Percentiles rank a stretch among this genome's conserved stretches.
Conservation (phyloP, 2,329 filamentous ascomycete species). For the Talaromyces rugulosus region DNA sequence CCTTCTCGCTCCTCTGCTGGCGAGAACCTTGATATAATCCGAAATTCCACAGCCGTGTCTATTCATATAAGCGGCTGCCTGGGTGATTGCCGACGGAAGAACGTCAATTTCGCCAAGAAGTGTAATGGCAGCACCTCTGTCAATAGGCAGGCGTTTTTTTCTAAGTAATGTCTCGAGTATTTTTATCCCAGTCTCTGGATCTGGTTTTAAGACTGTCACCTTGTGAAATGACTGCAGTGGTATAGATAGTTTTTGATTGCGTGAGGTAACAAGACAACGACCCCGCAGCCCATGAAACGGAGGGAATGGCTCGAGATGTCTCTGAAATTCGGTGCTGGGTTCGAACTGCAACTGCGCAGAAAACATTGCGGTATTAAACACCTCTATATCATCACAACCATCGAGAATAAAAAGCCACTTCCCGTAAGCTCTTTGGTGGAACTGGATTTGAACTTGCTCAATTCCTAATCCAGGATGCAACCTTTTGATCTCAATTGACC, state of each 20-base stretch:
- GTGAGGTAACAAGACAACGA: slow-evolving; percentile 22
- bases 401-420: slow-evolving; percentile 22
- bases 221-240: slow-evolving; percentile 12
- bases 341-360: too few relatives aligned
- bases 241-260: slow-evolving; percentile 11
- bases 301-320: too few relatives aligned
- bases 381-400: slow-evolving; percentile 20
- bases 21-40: too few relatives aligned
- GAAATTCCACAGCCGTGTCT: too few relatives aligned
- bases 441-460: neutral
- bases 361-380: slow-evolving; percentile 7
- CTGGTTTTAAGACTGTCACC: slow-evolving; percentile 12
- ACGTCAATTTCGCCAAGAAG: neutral
- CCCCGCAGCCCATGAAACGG: neutral
- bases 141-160: neutral
- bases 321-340: too few relatives aligned
- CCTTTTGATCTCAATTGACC: too few relatives aligned
- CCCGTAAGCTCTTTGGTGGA: slow-evolving; percentile 2
- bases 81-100: neutral
- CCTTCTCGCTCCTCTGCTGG: too few relatives aligned
- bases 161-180: neutral
- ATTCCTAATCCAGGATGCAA: too few relatives aligned
- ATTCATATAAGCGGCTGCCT: slow-evolving; percentile 3
- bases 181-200: slow-evolving; percentile 4
- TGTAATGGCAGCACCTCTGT: neutral